These are phyloP conservation scores for Collybia sordida DNA, from an alignment of 768 basidiomycete species.

Conservation along the genomic window DNA sequence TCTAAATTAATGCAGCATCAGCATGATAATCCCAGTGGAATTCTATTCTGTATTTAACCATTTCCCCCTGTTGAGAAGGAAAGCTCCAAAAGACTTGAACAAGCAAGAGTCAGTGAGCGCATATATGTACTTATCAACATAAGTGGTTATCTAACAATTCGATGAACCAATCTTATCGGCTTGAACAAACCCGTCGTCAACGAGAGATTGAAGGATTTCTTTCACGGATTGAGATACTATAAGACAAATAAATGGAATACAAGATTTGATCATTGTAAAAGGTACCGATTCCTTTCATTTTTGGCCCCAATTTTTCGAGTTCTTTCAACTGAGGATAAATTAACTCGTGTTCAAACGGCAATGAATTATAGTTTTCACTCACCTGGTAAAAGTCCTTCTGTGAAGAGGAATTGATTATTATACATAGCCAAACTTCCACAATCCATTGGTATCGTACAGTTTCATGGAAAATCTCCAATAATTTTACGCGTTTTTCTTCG, in stretches of 20 bases:
- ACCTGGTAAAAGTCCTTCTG: constrained; percentile 87
- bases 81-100: constrained; percentile 91
- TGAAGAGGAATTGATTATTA: neutral
- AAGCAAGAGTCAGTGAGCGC: constrained; percentile 8
- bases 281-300: constrained; percentile 87
- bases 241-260: neutral
- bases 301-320: constrained; percentile 84
- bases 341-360: neutral
- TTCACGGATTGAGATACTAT: constrained; percentile 89
- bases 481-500: constrained; percentile 87
- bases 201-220: constrained; percentile 84
- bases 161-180: constrained; percentile 93
- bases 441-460: constrained; percentile 45
- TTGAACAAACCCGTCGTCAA: constrained; percentile 85
- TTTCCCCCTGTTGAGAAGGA: constrained; percentile 81
- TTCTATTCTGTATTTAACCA: constrained; percentile 42
- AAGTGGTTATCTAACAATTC: constrained; percentile 62
- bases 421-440: neutral
- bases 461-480: constrained; percentile 94
- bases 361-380: neutral
- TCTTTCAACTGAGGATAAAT: constrained; percentile 73
- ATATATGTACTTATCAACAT: constrained; percentile 12
- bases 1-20: constrained; percentile 31
- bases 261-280: neutral
- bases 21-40: neutral